Conservation (phyloP, 2,329 filamentous ascomycete genomes). For the Didymella pinodella region DNA sequence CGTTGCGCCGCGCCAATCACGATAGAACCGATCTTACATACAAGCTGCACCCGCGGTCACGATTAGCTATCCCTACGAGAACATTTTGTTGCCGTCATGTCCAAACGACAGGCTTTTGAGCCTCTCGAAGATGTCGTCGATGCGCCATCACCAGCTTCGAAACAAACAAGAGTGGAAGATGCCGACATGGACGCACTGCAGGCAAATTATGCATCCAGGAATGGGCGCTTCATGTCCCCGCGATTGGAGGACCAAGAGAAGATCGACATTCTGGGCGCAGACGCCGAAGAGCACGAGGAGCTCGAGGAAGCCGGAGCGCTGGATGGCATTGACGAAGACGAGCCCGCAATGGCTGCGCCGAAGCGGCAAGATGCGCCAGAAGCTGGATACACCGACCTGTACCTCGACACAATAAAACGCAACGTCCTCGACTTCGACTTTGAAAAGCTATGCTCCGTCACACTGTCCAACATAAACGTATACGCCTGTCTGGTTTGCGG, state of each 20-base stretch:
- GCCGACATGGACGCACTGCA: slow-evolving; percentile 47
- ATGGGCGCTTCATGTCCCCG: slow-evolving; percentile 44
- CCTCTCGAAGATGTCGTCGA: slow-evolving; percentile 53
- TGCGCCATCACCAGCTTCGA: slow-evolving; percentile 57
- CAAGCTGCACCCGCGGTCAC: no score
- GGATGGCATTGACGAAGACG: slow-evolving; percentile 46
- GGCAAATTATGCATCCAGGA: slow-evolving; percentile 34
- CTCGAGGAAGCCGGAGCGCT: slow-evolving; percentile 48
- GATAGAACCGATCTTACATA: no score
- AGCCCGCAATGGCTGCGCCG: slow-evolving; percentile 55
- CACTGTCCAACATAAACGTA: slow-evolving; percentile 96
- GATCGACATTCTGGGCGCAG: slow-evolving; percentile 47
- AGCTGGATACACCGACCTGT: slow-evolving; percentile 92
- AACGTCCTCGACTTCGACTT: slow-evolving; percentile 97
- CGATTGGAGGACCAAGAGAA: slow-evolving; percentile 37
- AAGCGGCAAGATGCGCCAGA: slow-evolving; percentile 78
- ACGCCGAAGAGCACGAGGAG: slow-evolving; percentile 48
- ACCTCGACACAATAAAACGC: slow-evolving; percentile 96
- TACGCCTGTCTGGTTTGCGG: slow-evolving; percentile 97
- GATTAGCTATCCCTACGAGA: no score
- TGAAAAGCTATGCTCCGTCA: slow-evolving; percentile 96
- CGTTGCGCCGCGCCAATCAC: background rate
- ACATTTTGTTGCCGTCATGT: slow-evolving; percentile 43
- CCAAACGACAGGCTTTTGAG: slow-evolving; percentile 58
- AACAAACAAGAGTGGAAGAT: slow-evolving; percentile 57